Percentiles rank a stretch among this genome's conserved stretches.
Conservation (phyloP, 1,139 yeast genomes). For the Nadsonia starkeyi-henricii region DNA sequence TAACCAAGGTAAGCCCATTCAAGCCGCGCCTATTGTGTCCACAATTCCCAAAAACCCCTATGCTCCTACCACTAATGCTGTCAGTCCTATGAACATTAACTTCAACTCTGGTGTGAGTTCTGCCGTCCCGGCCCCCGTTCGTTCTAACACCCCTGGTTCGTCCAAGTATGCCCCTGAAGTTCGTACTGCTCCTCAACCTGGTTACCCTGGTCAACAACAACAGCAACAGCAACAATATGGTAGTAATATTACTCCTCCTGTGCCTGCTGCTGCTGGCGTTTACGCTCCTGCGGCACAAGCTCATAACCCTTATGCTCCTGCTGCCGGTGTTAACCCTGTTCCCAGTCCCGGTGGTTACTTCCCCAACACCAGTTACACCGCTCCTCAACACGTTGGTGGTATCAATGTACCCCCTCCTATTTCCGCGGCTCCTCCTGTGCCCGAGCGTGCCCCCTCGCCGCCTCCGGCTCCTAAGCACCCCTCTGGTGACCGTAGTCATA, state of each 20-base stretch:
- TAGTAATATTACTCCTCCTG: slow-evolving; percentile 11
- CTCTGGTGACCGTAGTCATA: slow-evolving; percentile 58
- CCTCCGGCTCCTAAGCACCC: slow-evolving; percentile 37
- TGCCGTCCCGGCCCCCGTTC: slow-evolving; percentile 12
- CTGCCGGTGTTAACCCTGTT: slow-evolving; percentile 8
- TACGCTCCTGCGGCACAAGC: slow-evolving; percentile 27
- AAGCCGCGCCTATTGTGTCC: slow-evolving; percentile 14
- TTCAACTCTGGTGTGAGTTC: slow-evolving; percentile 8
- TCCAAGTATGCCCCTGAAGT: not conserved
- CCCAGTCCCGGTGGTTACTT: slow-evolving; percentile 3
- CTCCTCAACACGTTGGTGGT: slow-evolving; percentile 3
- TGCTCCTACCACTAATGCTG: slow-evolving; percentile 20
- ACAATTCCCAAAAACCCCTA: slow-evolving; percentile 25
- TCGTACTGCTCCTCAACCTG: slow-evolving; percentile 4
- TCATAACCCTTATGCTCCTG: slow-evolving; percentile 21
- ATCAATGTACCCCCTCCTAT: slow-evolving; percentile 14
- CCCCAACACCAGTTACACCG: slow-evolving; percentile 9
- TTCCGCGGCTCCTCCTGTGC: slow-evolving; percentile 11
- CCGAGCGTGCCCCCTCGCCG: slow-evolving; percentile 12
- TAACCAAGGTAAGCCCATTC: slow-evolving; percentile 12
- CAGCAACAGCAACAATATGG: slow-evolving; percentile 2
- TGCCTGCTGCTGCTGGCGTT: slow-evolving; percentile 27
- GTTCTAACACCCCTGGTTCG: slow-evolving; percentile 5
- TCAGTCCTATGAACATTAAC: slow-evolving; percentile 8
- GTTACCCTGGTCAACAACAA: slow-evolving; percentile 8